These are phyloP conservation scores for Paraphaeosphaeria minitans DNA, from an alignment of 2,329 filamentous ascomycete species.

Conservation along the genomic window DNA sequence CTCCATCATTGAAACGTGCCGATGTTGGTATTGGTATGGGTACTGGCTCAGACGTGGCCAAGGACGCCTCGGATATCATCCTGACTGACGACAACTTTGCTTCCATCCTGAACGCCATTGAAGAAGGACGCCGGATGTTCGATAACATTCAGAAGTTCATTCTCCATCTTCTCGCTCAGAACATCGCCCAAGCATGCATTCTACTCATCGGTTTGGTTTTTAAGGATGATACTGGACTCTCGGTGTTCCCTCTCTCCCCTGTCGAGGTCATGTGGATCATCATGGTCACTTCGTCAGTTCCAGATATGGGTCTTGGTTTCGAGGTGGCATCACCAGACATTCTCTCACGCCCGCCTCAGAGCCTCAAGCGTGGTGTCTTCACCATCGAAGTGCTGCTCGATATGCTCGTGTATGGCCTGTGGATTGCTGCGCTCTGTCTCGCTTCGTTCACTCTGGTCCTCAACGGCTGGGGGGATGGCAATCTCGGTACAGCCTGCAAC, in stretches of 20 bases:
- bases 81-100: constrained; percentile 89
- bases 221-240: constrained; percentile 71
- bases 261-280: constrained; percentile 94
- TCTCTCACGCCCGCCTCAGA: constrained; percentile 79
- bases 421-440: constrained; percentile 43
- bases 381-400: constrained; percentile 46
- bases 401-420: constrained; percentile 47
- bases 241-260: constrained; percentile 84
- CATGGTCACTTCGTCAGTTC: constrained; percentile 86
- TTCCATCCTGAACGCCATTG: constrained; percentile 80
- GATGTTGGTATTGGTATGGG: constrained; percentile 93
- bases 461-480: constrained; percentile 40
- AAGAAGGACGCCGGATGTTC: constrained; percentile 82
- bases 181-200: constrained; percentile 82
- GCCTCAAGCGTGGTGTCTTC: constrained; percentile 51
- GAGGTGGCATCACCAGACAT: constrained; percentile 77
- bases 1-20: constrained; percentile 76
- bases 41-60: constrained; percentile 84
- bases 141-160: constrained; percentile 91
- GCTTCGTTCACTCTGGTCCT: constrained; percentile 45
- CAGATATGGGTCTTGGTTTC: constrained; percentile 85
- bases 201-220: constrained; percentile 82
- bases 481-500: constrained; percentile 44
- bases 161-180: constrained; percentile 74
- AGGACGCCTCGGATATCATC: constrained; percentile 82